Conservation (phyloP, 1,139 yeast genomes). For the Geotrichum carabidarum region DNA sequence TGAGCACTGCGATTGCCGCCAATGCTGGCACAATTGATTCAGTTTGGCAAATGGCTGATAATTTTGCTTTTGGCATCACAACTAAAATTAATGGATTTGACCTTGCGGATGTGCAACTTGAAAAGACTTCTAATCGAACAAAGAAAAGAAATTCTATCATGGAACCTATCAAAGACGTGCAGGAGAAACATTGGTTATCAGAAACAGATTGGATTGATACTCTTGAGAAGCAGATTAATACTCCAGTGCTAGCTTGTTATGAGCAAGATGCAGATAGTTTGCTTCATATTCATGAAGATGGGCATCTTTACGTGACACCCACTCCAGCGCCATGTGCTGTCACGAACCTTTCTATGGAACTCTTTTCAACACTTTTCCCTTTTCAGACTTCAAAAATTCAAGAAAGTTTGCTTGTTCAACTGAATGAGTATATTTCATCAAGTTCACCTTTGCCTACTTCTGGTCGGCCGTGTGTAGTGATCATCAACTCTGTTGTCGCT, state of each 20-base stretch:
- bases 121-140: conserved; percentile 12
- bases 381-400: conserved; percentile 75
- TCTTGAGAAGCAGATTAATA: conserved; percentile 24
- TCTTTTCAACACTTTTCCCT: conserved; percentile 69
- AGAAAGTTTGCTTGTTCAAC: conserved; percentile 74
- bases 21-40: conserved; percentile 33
- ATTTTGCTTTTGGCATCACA: conserved; percentile 37
- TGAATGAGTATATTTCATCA: conserved; percentile 49
- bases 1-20: conserved; percentile 36
- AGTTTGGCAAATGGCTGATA: conserved; percentile 36
- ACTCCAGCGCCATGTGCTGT: conserved; percentile 44
- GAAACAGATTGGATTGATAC: conserved; percentile 27
- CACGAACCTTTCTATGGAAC: conserved; percentile 71
- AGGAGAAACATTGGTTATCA: conserved; percentile 31
- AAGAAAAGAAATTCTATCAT: conserved; percentile 18
- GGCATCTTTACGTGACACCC: conserved; percentile 11
- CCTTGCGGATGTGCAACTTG: conserved; percentile 21
- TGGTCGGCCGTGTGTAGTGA: conserved; percentile 41
- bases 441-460: conserved; percentile 3
- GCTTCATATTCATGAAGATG: conserved; percentile 13
- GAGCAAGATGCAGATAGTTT: conserved; percentile 32
- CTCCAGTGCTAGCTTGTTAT: conserved; percentile 27
- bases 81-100: conserved; percentile 30
- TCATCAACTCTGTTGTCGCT: conserved; percentile 59
- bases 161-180: conserved; percentile 22